A percentile compares a stretch with the other conserved stretches of the same genome.
Evolutionary conservation across 345 rosid species (phyloP).

Genomic region (Eutrema heterophyllum): DNA sequence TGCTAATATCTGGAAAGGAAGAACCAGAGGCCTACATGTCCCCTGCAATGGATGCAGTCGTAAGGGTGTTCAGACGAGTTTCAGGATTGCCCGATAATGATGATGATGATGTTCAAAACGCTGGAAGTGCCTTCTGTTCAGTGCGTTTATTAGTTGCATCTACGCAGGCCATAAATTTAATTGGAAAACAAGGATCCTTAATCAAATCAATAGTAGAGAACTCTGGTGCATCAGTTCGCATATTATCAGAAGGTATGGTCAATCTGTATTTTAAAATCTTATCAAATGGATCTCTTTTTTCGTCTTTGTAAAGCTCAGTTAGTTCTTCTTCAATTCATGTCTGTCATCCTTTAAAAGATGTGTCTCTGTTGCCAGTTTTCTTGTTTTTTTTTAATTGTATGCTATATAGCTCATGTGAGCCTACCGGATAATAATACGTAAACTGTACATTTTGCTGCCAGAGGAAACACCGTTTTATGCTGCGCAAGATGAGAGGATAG

Average conservation of each 20-base stretch:
- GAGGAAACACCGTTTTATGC: slow-evolving; percentile 61
- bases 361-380: background rate
- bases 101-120: slow-evolving; percentile 34
- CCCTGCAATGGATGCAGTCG: slow-evolving; percentile 61
- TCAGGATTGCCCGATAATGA: slow-evolving; percentile 39
- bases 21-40: slow-evolving; percentile 48
- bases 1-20: slow-evolving; percentile 56
- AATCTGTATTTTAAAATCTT: background rate
- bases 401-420: background rate
- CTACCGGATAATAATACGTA: background rate
- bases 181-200: slow-evolving; percentile 85
- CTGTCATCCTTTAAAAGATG: background rate
- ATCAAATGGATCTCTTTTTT: background rate
- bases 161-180: slow-evolving; percentile 79
- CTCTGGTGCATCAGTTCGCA: slow-evolving; percentile 72
- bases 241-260: slow-evolving; percentile 62
- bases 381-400: background rate
- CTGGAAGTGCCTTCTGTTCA: slow-evolving; percentile 53
- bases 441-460: slow-evolving; percentile 28
- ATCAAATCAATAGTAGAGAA: slow-evolving; percentile 84
- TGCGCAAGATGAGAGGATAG: slow-evolving; percentile 61
- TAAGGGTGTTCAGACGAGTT: slow-evolving; percentile 54
- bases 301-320: background rate
- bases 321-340: background rate
- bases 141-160: slow-evolving; percentile 71